These are phyloP conservation scores for Hypoxylon lienhwacheense DNA, from an alignment of 495 filamentous ascomycete species.

Conservation along the genomic window DNA sequence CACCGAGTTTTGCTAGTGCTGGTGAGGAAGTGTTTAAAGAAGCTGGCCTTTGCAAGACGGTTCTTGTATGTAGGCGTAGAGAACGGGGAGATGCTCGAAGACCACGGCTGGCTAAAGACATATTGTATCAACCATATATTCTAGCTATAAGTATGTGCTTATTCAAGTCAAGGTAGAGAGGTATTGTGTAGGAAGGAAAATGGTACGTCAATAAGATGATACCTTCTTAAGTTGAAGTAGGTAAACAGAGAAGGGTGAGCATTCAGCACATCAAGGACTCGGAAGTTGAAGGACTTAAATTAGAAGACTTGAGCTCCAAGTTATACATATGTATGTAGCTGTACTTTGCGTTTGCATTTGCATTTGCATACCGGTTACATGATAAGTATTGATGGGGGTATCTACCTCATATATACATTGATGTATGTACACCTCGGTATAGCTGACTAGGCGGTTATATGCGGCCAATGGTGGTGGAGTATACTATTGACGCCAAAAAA, in stretches of 20 bases:
- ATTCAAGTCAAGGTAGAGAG: neutral
- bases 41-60: conserved; percentile 21
- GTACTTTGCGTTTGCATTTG: no score
- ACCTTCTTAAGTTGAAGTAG: no score
- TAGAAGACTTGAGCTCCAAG: no score
- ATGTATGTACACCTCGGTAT: conserved; percentile 21
- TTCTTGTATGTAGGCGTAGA: conserved; percentile 36
- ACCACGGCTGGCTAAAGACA: conserved; percentile 41
- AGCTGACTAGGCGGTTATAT: conserved; percentile 17
- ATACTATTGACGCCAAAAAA: conserved; percentile 8
- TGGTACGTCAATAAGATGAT: no score
- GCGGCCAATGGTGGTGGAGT: conserved; percentile 31
- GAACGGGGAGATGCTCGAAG: conserved; percentile 39
- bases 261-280: no score
- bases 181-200: no score
- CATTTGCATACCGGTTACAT: no score
- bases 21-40: conserved; percentile 25
- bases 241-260: no score
- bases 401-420: no score
- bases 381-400: no score
- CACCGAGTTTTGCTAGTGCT: conserved; percentile 30
- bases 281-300: no score
- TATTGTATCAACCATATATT: conserved; percentile 12
- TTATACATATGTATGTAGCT: no score
- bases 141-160: conserved; percentile 3